phyloP scores from a whole-genome alignment of 75 land plant genomes.

The Pinus tabuliformis region DNA sequence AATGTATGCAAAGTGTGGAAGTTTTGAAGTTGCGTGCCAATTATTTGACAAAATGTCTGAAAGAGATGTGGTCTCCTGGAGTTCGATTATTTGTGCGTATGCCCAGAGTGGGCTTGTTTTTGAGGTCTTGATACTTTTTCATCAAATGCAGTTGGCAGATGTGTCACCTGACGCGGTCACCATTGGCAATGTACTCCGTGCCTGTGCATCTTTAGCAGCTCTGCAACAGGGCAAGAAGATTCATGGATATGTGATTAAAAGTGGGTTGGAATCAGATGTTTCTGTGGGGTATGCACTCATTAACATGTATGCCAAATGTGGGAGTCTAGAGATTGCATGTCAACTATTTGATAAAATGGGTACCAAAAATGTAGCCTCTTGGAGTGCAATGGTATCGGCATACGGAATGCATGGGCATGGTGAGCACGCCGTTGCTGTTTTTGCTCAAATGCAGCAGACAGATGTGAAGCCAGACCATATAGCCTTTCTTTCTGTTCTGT shows the following conservation, averaged over 20 bases:
- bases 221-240: constrained; percentile 9
- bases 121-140: constrained; percentile 17
- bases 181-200: constrained; percentile 11
- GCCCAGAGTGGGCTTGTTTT: constrained; percentile 10
- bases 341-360: constrained; percentile 20
- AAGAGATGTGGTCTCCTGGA: constrained; percentile 16
- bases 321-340: constrained; percentile 11
- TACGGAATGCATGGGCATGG: constrained; percentile 20
- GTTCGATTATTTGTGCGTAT: constrained; percentile 19
- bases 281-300: constrained; percentile 14
- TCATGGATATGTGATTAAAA: constrained; percentile 7
- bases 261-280: constrained; percentile 3
- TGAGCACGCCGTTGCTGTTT: constrained; percentile 4
- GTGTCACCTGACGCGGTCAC: constrained; percentile 14
- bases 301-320: constrained; percentile 29
- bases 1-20: constrained; percentile 13
- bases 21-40: neutral
- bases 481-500: constrained; percentile 14
- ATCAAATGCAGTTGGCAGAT: constrained; percentile 7
- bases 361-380: constrained; percentile 1
- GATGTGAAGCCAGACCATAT: constrained; percentile 10
- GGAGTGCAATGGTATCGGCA: constrained; percentile 29
- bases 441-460: constrained; percentile 8
- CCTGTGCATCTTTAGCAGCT: constrained; percentile 16
- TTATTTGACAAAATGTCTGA: constrained; percentile 13